These are phyloP conservation scores for Aspergillus campestris DNA, from an alignment of 495 filamentous ascomycete species.

Conservation along the genomic window DNA sequence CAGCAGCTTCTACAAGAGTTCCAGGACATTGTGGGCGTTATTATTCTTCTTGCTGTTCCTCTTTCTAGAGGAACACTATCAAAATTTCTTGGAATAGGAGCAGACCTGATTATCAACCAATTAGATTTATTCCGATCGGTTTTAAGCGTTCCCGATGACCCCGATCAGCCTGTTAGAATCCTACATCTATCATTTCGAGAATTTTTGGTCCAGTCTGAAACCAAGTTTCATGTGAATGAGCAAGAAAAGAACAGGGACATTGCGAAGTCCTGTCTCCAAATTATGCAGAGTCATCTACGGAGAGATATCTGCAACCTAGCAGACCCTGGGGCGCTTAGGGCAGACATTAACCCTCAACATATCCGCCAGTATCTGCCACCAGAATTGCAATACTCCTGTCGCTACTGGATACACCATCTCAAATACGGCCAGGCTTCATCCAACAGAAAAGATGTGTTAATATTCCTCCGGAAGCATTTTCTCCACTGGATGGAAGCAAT, in stretches of 20 bases:
- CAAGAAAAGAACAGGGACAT: not conserved
- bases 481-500: conserved; percentile 41
- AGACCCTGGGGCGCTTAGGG: conserved; percentile 13
- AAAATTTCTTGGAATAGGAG: conserved; percentile 2
- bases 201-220: conserved; percentile 15
- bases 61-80: conserved; percentile 12
- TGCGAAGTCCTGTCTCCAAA: conserved; percentile 14
- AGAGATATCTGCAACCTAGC: conserved; percentile 32
- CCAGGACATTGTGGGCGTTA: conserved; percentile 12
- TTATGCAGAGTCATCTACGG: conserved; percentile 20
- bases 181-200: conserved; percentile 23
- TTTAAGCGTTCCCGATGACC: conserved; percentile 15
- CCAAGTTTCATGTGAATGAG: conserved; percentile 23
- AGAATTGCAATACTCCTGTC: conserved; percentile 34
- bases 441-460: conserved; percentile 14
- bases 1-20: conserved; percentile 11
- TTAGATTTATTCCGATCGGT: conserved; percentile 17
- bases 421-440: conserved; percentile 17
- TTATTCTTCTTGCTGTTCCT: conserved; percentile 16
- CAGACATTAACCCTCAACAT: conserved; percentile 10
- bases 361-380: conserved; percentile 18
- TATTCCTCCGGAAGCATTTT: conserved; percentile 37
- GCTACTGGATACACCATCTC: conserved; percentile 37
- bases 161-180: conserved; percentile 4
- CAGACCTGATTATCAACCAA: not conserved